Evolutionary conservation across 75 land plant species (phyloP).

Genomic region (Azolla pinnata): DNA sequence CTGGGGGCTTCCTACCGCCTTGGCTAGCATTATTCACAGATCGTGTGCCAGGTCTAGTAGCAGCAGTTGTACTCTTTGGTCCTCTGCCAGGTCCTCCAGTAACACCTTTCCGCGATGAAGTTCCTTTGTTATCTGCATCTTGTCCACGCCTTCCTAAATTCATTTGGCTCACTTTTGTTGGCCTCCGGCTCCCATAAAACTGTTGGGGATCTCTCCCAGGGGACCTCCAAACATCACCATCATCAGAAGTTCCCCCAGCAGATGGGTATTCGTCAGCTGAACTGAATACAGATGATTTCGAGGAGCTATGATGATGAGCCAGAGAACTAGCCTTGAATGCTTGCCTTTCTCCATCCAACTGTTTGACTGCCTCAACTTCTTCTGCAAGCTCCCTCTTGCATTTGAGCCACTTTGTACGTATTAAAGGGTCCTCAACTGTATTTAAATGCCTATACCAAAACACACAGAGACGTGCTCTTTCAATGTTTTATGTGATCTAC

Average conservation of each 20-base stretch:
- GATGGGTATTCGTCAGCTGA: slow-evolving; percentile 78
- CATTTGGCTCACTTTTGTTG: slow-evolving; percentile 29
- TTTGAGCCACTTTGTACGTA: slow-evolving; percentile 29
- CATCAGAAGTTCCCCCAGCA: slow-evolving; percentile 7
- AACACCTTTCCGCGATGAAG: slow-evolving; percentile 1
- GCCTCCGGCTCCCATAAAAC: slow-evolving; percentile 33
- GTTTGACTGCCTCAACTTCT: slow-evolving; percentile 27
- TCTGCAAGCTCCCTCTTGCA: slow-evolving; percentile 28
- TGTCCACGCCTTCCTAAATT: slow-evolving; percentile 11
- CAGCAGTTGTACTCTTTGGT: neutral
- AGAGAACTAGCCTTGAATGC: slow-evolving; percentile 29
- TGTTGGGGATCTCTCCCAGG: slow-evolving; percentile 18
- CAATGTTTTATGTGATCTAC: too few relatives aligned
- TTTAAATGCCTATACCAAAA: slow-evolving; percentile 30
- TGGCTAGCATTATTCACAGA: slow-evolving; percentile 30
- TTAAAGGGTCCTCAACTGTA: slow-evolving; percentile 20
- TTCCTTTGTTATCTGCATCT: neutral
- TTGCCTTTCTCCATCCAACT: slow-evolving; percentile 29
- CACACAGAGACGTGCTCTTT: too few relatives aligned
- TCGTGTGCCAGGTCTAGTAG: slow-evolving; percentile 35
- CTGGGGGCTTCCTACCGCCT: slow-evolving; percentile 36
- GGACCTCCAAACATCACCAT: slow-evolving; percentile 36
- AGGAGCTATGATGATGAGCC: too few relatives aligned
- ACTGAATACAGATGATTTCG: slow-evolving; percentile 45
- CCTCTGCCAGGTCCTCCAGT: slow-evolving; percentile 3